Conservation (phyloP, 2,329 filamentous ascomycete genomes). For the Verticillium albo-atrum region DNA sequence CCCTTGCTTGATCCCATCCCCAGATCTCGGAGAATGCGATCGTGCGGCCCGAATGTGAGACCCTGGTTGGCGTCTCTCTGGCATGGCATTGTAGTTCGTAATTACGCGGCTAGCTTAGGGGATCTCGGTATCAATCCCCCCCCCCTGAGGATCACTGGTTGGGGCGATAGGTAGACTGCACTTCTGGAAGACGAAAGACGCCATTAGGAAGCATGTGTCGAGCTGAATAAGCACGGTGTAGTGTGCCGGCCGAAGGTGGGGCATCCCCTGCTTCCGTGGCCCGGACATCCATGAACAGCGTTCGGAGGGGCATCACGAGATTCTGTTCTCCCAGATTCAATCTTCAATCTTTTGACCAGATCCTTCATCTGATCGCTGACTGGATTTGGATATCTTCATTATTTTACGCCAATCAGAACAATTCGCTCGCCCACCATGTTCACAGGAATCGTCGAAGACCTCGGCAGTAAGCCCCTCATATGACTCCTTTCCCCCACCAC, state of each 20-base stretch:
- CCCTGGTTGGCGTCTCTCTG: neutral
- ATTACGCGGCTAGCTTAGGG: neutral
- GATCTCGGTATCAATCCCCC: neutral
- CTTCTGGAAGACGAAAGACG: neutral
- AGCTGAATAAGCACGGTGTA: neutral
- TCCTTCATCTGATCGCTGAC: too few species aligned
- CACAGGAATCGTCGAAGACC: constrained; percentile 87
- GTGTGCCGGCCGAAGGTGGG: neutral
- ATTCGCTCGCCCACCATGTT: constrained; percentile 66
- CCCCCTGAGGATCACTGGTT: neutral
- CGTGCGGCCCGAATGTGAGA: neutral
- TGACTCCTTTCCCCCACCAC: constrained; percentile 12
- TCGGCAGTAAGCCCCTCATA: constrained; percentile 67
- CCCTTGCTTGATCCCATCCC: too few species aligned
- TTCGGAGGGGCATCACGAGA: neutral
- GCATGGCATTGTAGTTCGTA: neutral
- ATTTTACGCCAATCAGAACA: too few species aligned
- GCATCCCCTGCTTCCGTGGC: neutral
- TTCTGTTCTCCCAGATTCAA: neutral
- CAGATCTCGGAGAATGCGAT: neutral
- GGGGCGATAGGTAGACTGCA: neutral
- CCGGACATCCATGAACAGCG: neutral
- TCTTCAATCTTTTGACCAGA: neutral
- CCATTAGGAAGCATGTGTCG: neutral
- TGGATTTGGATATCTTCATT: too few species aligned